phyloP scores from a whole-genome alignment of 257 asterid species.

The Henckelia pumila region DNA sequence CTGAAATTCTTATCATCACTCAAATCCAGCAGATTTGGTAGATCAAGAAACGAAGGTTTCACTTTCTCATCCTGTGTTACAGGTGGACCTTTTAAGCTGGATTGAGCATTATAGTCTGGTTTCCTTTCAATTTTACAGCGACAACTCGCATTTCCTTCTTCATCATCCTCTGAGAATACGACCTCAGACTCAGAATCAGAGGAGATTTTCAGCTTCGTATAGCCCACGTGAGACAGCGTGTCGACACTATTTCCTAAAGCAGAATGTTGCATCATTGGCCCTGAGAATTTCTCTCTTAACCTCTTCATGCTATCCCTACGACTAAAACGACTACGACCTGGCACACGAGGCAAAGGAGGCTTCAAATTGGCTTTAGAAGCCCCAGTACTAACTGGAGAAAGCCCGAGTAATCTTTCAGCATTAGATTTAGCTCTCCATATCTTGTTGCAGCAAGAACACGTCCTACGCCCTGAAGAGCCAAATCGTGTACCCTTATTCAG shows the following conservation, averaged over 20 bases:
- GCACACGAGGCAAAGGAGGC: slow-evolving; percentile 80
- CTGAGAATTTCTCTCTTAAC: slow-evolving; percentile 57
- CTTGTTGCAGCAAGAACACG: slow-evolving; percentile 67
- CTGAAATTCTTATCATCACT: slow-evolving; percentile 27
- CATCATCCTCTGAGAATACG: slow-evolving; percentile 61
- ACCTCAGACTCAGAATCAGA: slow-evolving; percentile 87
- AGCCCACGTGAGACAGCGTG: slow-evolving; percentile 57
- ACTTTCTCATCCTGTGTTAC: slow-evolving; percentile 25
- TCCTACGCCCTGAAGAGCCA: slow-evolving; percentile 38
- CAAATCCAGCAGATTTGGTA: slow-evolving; percentile 31
- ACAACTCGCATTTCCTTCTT: slow-evolving; percentile 39
- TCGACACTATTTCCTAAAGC: slow-evolving; percentile 29
- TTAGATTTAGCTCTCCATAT: slow-evolving; percentile 49
- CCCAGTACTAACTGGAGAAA: slow-evolving; percentile 47
- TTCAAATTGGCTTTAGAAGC: slow-evolving; percentile 74
- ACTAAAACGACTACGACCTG: slow-evolving; percentile 65
- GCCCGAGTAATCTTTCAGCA: slow-evolving; percentile 54
- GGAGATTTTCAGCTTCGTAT: slow-evolving; percentile 58
- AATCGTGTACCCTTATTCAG: slow-evolving; percentile 37
- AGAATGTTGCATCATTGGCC: slow-evolving; percentile 32
- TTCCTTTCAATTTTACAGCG: slow-evolving; percentile 21
- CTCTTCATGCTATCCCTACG: slow-evolving; percentile 71
- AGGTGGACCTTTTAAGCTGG: slow-evolving; percentile 20
- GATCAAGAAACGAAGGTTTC: slow-evolving; percentile 38
- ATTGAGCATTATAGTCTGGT: slow-evolving; percentile 25